A percentile compares a stretch with the other conserved stretches of the same genome.
phyloP scores from a whole-genome alignment of 1,284 basidiomycete genomes.

The Trametes hirsuta region DNA sequence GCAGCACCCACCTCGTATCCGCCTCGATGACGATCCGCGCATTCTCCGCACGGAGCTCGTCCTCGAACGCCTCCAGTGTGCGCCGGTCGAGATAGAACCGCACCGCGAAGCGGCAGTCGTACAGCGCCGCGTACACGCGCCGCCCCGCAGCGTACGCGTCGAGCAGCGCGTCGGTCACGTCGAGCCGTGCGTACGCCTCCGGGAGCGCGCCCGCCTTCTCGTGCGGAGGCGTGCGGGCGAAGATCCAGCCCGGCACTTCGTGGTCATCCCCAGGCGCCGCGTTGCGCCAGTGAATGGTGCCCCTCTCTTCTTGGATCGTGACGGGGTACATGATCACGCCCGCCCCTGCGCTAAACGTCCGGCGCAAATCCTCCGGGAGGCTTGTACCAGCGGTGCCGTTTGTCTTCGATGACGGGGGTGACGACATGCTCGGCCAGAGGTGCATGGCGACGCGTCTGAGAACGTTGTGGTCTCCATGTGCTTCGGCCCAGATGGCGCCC shows the following conservation, averaged over 20 bases:
- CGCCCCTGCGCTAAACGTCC: slow-evolving; percentile 51
- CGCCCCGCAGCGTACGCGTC: background rate
- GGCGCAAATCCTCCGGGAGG: slow-evolving; percentile 3
- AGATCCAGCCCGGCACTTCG: slow-evolving; percentile 29
- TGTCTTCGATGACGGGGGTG: background rate
- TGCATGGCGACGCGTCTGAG: slow-evolving; percentile 49
- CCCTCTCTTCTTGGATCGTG: slow-evolving; percentile 18
- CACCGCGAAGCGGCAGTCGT: slow-evolving; percentile 62
- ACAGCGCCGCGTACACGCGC: slow-evolving; percentile 40
- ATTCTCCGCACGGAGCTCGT: slow-evolving; percentile 1
- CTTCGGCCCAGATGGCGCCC: slow-evolving; percentile 68
- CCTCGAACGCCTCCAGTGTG: slow-evolving; percentile 39
- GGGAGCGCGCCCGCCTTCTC: background rate
- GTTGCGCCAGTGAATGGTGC: slow-evolving; percentile 14
- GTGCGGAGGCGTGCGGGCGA: slow-evolving; percentile 25
- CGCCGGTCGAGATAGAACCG: slow-evolving; percentile 41
- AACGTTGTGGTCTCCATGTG: slow-evolving; percentile 47
- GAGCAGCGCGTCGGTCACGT: slow-evolving; percentile 15
- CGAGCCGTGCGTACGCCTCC: slow-evolving; percentile 1
- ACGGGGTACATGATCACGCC: slow-evolving; percentile 68
- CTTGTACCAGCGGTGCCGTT: background rate
- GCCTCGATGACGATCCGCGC: slow-evolving; percentile 40
- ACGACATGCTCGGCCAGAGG: slow-evolving; percentile 41
- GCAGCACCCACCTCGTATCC: slow-evolving; percentile 49
- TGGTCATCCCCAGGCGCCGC: slow-evolving; percentile 1